Percentiles rank a stretch among this genome's conserved stretches.
Conservation (phyloP, 1,284 basidiomycete genomes). For the Polyporus tsugae region DNA sequence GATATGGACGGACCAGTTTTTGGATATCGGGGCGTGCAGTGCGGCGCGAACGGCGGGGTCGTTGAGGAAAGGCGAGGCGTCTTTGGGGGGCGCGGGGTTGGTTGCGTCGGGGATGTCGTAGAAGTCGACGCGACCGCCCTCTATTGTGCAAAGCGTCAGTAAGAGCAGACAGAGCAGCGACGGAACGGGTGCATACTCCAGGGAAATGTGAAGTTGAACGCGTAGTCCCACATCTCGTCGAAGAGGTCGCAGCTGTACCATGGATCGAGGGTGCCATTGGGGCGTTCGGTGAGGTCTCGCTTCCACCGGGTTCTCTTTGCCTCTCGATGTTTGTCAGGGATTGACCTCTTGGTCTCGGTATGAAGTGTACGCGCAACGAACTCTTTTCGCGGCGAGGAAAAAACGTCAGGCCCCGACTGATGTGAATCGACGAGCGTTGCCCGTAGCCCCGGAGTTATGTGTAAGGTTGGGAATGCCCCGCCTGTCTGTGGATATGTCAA, state of each 20-base stretch:
- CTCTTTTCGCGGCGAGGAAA: not conserved
- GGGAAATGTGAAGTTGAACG: constrained; percentile 54
- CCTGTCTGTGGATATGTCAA: constrained; percentile 70
- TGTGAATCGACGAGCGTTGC: not conserved
- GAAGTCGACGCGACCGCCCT: constrained; percentile 33
- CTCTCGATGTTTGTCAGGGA: constrained; percentile 2
- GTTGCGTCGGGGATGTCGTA: constrained; percentile 64
- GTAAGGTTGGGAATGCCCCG: constrained; percentile 53
- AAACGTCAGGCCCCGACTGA: not conserved
- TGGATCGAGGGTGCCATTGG: constrained; percentile 42
- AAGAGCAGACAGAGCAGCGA: not conserved
- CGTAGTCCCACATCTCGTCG: constrained; percentile 45
- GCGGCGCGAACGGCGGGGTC: constrained; percentile 58
- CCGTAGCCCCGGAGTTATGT: constrained; percentile 17
- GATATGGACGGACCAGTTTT: constrained; percentile 58
- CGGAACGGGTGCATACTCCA: constrained; percentile 59
- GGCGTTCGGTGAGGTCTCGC: constrained; percentile 36
- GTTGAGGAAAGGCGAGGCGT: constrained; percentile 64
- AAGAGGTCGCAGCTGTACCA: constrained; percentile 45
- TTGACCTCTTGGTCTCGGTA: not conserved
- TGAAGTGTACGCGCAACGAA: constrained; percentile 12
- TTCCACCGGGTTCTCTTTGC: constrained; percentile 24
- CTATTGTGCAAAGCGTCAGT: constrained; percentile 1
- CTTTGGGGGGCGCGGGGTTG: constrained; percentile 51
- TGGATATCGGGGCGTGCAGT: constrained; percentile 69